Conservation (phyloP, 2,329 filamentous ascomycete species). For the Botryotinia calthae region DNA sequence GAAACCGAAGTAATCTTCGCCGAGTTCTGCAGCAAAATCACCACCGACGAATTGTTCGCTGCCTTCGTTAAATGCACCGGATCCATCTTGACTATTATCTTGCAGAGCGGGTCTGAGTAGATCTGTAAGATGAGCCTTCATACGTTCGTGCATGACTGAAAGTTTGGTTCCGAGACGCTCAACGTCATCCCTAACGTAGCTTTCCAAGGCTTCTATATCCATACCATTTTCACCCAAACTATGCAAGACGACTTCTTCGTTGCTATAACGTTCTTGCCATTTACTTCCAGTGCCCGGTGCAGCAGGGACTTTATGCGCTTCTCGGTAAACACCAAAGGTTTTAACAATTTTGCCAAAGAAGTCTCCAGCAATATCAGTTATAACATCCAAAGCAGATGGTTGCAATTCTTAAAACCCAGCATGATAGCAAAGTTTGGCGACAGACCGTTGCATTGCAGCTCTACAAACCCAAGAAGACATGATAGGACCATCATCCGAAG, state of each 20-base stretch:
- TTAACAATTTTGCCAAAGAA: slow-evolving; percentile 83
- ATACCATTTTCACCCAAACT: slow-evolving; percentile 80
- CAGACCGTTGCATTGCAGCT: slow-evolving; percentile 81
- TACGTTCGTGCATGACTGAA: slow-evolving; percentile 82
- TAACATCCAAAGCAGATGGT: slow-evolving; percentile 84
- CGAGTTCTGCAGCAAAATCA: slow-evolving; percentile 96
- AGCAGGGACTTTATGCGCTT: slow-evolving; percentile 72
- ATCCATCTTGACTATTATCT: slow-evolving; percentile 78
- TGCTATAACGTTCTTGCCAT: slow-evolving; percentile 68
- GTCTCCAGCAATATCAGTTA: slow-evolving; percentile 84
- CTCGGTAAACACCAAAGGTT: slow-evolving; percentile 78
- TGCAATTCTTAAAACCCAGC: slow-evolving; percentile 97
- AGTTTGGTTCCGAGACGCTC: slow-evolving; percentile 80
- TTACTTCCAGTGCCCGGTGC: slow-evolving; percentile 40
- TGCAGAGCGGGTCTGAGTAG: slow-evolving; percentile 84
- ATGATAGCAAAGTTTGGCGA: slow-evolving; percentile 93
- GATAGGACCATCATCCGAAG: slow-evolving; percentile 82
- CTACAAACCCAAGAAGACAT: slow-evolving; percentile 82
- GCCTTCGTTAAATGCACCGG: slow-evolving; percentile 89
- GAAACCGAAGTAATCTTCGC: slow-evolving; percentile 99
- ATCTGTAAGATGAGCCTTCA: slow-evolving; percentile 91
- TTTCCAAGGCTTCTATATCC: slow-evolving; percentile 76
- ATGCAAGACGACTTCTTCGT: slow-evolving; percentile 85
- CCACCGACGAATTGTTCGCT: slow-evolving; percentile 96
- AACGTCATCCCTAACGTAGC: slow-evolving; percentile 90